phyloP scores from a whole-genome alignment of 2,329 filamentous ascomycete genomes.

The Cercospora sp. region DNA sequence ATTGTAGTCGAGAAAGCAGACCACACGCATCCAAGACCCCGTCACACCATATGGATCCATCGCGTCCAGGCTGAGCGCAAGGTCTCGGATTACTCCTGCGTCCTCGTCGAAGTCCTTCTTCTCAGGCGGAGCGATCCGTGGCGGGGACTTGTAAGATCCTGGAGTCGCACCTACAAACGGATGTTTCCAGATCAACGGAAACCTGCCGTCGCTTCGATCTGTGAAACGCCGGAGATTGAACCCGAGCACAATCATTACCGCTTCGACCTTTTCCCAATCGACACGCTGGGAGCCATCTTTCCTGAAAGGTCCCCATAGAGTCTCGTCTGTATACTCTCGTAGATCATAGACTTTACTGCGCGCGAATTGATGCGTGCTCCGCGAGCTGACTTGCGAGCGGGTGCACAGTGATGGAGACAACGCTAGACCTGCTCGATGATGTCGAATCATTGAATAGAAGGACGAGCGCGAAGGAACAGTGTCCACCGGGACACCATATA shows the following conservation, averaged over 20 bases:
- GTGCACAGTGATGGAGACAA: conserved; percentile 30
- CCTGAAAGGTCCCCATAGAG: conserved; percentile 71
- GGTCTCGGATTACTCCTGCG: conserved; percentile 31
- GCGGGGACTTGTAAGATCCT: conserved; percentile 14
- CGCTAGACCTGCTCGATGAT: conserved; percentile 13
- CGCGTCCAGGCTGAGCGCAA: conserved; percentile 51
- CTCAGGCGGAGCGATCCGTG: conserved; percentile 10
- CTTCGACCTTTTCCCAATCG: conserved; percentile 80
- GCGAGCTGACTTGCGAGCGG: conserved; percentile 18
- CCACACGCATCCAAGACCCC: conserved; percentile 70
- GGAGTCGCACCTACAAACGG: conserved; percentile 59
- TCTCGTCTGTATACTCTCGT: conserved; percentile 62
- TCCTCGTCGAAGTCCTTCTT: conserved; percentile 28
- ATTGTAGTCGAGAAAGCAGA: conserved; percentile 60
- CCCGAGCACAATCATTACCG: conserved; percentile 68
- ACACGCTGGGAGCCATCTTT: conserved; percentile 62
- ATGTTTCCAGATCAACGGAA: conserved; percentile 56
- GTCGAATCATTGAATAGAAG: conserved; percentile 30
- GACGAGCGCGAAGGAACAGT: conserved; percentile 30
- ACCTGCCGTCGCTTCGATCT: conserved; percentile 46
- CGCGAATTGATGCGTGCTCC: conserved; percentile 55
- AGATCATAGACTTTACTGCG: conserved; percentile 73
- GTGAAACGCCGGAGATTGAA: conserved; percentile 60
- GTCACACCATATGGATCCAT: conserved; percentile 70
- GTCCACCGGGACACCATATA: conserved; percentile 64